Conservation (phyloP, 805 yeast species). For the Metschnikowia rubicola region DNA sequence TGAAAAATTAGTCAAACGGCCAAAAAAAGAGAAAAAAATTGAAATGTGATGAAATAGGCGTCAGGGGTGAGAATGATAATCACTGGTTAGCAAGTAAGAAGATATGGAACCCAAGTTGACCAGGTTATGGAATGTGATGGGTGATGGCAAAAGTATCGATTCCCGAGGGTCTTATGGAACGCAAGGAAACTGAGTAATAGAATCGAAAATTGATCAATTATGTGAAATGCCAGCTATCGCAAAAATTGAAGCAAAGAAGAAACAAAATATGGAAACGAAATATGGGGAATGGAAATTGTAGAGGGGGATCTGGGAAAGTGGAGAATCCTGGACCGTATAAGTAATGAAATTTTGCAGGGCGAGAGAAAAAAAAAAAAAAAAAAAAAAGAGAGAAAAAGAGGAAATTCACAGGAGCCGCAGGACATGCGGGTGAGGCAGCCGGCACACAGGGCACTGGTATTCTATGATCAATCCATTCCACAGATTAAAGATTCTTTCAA, state of each 20-base stretch:
- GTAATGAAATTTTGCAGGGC: constrained; percentile 5
- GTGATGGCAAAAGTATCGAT: background rate
- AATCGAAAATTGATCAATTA: background rate
- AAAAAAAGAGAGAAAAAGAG: background rate
- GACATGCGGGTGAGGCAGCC: constrained; percentile 5
- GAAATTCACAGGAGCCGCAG: constrained; percentile 5
- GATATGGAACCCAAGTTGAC: background rate
- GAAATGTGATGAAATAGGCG: background rate
- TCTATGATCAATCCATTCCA: background rate
- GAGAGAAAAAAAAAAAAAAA: constrained; percentile 3
- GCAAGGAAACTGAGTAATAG: background rate
- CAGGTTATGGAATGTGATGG: background rate
- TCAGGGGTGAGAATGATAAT: no score
- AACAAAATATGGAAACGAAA: background rate
- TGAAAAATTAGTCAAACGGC: background rate
- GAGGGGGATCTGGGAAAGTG: constrained; percentile 1
- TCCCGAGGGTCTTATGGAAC: background rate
- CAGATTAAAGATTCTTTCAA: no score
- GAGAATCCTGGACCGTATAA: constrained; percentile 4
- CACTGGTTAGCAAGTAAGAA: no score
- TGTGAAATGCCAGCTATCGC: constrained; percentile 9
- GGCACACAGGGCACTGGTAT: background rate
- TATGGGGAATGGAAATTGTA: background rate
- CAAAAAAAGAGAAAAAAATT: background rate
- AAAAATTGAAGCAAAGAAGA: constrained; percentile 2